Conservation (phyloP, 2,329 filamentous ascomycete species). For the Colletotrichum spinosum region DNA sequence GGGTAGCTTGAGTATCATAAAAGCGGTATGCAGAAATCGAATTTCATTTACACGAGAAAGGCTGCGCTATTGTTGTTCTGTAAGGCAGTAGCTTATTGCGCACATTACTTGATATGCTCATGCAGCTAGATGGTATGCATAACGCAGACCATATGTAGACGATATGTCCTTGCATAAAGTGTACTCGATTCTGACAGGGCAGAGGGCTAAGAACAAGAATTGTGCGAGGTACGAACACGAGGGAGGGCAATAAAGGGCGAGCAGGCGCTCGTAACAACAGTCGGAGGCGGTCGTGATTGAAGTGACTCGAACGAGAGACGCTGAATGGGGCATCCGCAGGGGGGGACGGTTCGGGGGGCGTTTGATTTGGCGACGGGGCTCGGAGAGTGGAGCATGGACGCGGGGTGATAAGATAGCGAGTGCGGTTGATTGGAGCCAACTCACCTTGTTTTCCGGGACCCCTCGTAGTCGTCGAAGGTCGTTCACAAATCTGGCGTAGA, state of each 20-base stretch:
- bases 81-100: too few species aligned
- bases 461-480: too few species aligned
- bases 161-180: conserved; percentile 3
- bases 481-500: too few species aligned
- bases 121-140: conserved; percentile 16
- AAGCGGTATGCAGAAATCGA: conserved; percentile 21
- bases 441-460: conserved; percentile 28
- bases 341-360: conserved; percentile 9
- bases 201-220: too few species aligned
- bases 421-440: conserved; percentile 33
- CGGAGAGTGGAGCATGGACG: conserved; percentile 22
- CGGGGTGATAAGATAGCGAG: conserved; percentile 38
- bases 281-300: conserved; percentile 3
- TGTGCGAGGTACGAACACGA: too few species aligned
- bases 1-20: conserved; percentile 2
- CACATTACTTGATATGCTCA: conserved; percentile 4
- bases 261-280: not conserved
- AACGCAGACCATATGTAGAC: conserved; percentile 3
- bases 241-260: not conserved
- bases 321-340: conserved; percentile 15
- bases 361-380: conserved; percentile 34
- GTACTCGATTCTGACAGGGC: too few species aligned
- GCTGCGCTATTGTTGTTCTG: too few species aligned
- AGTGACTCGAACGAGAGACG: conserved; percentile 9
- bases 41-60: not conserved